Conservation (phyloP, 495 filamentous ascomycete species). For the Clavariopsis aquatica region DNA sequence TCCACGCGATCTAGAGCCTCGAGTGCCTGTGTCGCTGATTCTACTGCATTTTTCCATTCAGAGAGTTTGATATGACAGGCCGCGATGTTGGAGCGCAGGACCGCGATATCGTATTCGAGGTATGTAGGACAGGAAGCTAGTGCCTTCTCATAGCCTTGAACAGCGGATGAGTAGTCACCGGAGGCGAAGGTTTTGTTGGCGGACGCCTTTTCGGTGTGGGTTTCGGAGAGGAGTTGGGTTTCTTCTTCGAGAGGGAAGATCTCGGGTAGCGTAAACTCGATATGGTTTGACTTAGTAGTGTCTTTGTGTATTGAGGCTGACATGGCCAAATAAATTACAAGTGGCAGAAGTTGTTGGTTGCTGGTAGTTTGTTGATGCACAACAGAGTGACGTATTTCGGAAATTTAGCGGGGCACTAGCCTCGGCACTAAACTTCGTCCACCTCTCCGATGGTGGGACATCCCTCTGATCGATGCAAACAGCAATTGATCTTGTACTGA, state of each 20-base stretch:
- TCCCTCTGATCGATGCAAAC: background rate
- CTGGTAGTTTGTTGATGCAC: background rate
- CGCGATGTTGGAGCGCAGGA: conserved; percentile 82
- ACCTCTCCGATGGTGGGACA: background rate
- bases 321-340: too few species aligned
- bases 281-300: conserved; percentile 5
- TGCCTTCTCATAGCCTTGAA: conserved; percentile 84
- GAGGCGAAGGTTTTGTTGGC: conserved; percentile 77
- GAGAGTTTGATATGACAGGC: conserved; percentile 87
- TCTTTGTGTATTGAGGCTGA: background rate
- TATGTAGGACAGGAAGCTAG: conserved; percentile 81
- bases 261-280: conserved; percentile 3
- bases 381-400: background rate
- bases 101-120: conserved; percentile 85
- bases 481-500: background rate
- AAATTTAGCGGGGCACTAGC: background rate
- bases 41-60: conserved; percentile 82
- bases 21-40: conserved; percentile 69
- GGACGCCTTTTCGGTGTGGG: conserved; percentile 70
- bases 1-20: conserved; percentile 68
- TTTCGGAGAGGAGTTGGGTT: conserved; percentile 70
- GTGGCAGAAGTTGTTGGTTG: too few species aligned
- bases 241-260: conserved; percentile 76
- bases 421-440: background rate
- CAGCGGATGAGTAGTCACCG: conserved; percentile 76